A percentile compares a stretch with the other conserved stretches of the same genome.
These are phyloP conservation scores for Ettlia oleoabundans DNA, from an alignment of 139 green algal species.

Conservation along the genomic window DNA sequence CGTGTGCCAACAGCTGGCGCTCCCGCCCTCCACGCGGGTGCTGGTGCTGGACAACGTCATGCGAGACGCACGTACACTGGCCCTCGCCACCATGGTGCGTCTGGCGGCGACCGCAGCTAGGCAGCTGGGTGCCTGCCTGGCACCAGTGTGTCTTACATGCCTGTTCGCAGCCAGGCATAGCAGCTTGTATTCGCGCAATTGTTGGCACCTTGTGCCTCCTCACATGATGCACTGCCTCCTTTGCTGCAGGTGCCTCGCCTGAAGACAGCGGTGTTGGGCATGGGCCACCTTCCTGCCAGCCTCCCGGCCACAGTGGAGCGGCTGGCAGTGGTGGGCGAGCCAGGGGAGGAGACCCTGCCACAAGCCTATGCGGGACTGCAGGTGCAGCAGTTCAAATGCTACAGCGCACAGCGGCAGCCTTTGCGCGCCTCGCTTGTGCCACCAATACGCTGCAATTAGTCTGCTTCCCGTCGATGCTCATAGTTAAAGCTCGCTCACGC, in stretches of 20 bases:
- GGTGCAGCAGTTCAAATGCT: no score
- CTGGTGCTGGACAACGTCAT: conserved; percentile 26
- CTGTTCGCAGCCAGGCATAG: not conserved
- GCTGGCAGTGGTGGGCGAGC: conserved; percentile 24
- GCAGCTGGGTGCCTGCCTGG: not conserved
- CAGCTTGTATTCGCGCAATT: not conserved
- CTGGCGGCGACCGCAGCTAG: not conserved
- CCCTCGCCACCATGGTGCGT: conserved; percentile 19
- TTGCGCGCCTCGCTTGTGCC: no score
- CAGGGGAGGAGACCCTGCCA: not conserved
- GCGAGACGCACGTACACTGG: conserved; percentile 12
- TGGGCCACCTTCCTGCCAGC: conserved; percentile 23
- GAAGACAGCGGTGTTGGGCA: conserved; percentile 23
- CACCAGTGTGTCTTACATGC: not conserved
- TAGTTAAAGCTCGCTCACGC: not conserved
- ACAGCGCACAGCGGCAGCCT: no score
- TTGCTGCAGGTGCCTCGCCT: conserved; percentile 13
- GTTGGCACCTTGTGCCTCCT: not conserved
- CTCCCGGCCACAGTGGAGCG: conserved; percentile 24
- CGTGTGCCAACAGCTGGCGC: conserved; percentile 15
- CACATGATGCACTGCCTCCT: not conserved
- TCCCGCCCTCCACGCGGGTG: conserved; percentile 6
- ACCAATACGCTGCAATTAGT: no score
- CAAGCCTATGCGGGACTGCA: conserved; percentile 11
- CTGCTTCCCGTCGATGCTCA: no score